Evolutionary conservation across 78 protist genomes (phyloP).

Genomic region (Dictyostelium brefeldianum): DNA sequence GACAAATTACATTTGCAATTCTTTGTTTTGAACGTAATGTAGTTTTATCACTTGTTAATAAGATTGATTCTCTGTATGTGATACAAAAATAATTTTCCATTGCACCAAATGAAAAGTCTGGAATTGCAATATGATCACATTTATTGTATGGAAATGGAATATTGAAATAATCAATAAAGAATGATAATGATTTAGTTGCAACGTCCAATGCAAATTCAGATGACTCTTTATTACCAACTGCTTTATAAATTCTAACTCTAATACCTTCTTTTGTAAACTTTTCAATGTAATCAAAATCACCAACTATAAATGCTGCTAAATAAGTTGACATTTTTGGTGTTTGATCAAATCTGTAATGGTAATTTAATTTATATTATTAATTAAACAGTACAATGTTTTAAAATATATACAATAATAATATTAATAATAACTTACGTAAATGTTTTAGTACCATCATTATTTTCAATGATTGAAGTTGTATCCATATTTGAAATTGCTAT

Average conservation of each 20-base stretch:
- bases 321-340: conserved; percentile 96
- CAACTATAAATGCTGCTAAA: conserved; percentile 92
- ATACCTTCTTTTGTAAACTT: conserved; percentile 65
- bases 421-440: neutral
- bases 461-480: conserved; percentile 3
- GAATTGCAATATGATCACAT: conserved; percentile 89
- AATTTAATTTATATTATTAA: conserved; percentile 65
- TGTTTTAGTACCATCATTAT: conserved; percentile 89
- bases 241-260: conserved; percentile 89
- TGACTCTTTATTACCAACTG: conserved; percentile 79
- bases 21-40: conserved; percentile 65
- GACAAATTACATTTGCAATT: conserved; percentile 88
- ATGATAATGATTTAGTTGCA: conserved; percentile 69
- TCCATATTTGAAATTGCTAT: conserved; percentile 77
- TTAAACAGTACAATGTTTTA: neutral
- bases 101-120: conserved; percentile 92
- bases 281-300: conserved; percentile 91
- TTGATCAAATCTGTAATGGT: neutral
- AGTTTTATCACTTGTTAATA: conserved; percentile 81
- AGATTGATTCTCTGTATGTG: conserved; percentile 73
- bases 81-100: conserved; percentile 73
- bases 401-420: neutral
- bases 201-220: conserved; percentile 90
- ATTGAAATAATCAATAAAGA: conserved; percentile 86
- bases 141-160: conserved; percentile 91